phyloP scores from a whole-genome alignment of 768 basidiomycete species.

The Rhodotorula taiwanensis region DNA sequence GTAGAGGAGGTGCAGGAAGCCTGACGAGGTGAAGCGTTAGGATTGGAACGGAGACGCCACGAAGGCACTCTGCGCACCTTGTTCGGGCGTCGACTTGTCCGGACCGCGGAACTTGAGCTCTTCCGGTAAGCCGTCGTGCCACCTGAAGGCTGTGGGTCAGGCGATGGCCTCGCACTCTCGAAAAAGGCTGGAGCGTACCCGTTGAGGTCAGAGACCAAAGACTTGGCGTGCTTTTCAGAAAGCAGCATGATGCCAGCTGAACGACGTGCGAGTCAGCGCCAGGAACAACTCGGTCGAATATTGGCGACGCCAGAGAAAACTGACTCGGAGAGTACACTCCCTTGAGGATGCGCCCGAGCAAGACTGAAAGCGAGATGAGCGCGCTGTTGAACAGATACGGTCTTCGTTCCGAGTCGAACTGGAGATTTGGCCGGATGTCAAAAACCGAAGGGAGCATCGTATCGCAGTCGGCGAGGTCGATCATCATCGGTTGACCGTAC shows the following conservation, averaged over 20 bases:
- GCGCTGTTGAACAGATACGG: constrained; percentile 66
- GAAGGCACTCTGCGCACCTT: constrained; percentile 45
- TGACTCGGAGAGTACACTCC: constrained; percentile 62
- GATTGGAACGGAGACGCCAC: not conserved
- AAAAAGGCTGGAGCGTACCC: constrained; percentile 6
- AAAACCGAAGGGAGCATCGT: constrained; percentile 84
- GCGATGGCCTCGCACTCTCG: too few relatives aligned
- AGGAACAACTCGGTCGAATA: constrained; percentile 41
- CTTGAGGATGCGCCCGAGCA: constrained; percentile 85
- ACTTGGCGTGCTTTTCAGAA: constrained; percentile 68
- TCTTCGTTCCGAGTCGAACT: constrained; percentile 47
- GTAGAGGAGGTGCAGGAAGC: constrained; percentile 79
- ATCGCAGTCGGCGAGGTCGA: constrained; percentile 94
- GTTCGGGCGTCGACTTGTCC: constrained; percentile 61
- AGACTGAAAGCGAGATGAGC: constrained; percentile 80
- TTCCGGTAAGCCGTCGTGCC: constrained; percentile 72
- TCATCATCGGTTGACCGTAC: constrained; percentile 91
- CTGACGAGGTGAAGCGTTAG: constrained; percentile 46
- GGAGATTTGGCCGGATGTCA: constrained; percentile 52
- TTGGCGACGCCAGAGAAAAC: not conserved
- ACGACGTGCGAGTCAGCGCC: too few relatives aligned
- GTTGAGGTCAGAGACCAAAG: constrained; percentile 45
- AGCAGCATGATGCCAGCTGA: constrained; percentile 74
- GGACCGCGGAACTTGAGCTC: constrained; percentile 69
- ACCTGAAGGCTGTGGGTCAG: constrained; percentile 51